Conservation (phyloP, 306 rosid species). For the Prunus armeniaca region DNA sequence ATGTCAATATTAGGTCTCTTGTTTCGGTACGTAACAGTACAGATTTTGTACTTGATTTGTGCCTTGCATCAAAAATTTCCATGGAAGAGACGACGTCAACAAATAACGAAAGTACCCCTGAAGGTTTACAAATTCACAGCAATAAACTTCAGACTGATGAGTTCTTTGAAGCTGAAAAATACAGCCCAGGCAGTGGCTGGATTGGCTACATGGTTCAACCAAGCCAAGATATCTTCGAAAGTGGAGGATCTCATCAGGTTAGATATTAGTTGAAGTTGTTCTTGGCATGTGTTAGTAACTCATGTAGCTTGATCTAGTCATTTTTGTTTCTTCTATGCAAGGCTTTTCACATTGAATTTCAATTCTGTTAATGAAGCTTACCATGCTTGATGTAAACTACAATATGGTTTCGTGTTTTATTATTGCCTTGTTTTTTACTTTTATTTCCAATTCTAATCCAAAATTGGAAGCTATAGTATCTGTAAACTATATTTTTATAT, state of each 20-base stretch:
- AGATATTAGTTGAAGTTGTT: constrained; percentile 6
- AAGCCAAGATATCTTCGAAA: constrained; percentile 42
- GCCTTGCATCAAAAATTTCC: constrained; percentile 52
- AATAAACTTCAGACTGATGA: constrained; percentile 48
- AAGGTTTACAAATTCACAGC: constrained; percentile 32
- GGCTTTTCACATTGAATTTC: too few species aligned
- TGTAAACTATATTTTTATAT: not conserved
- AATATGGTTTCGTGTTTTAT: not conserved
- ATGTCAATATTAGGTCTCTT: constrained; percentile 81
- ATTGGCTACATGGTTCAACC: constrained; percentile 38
- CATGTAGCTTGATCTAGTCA: not conserved
- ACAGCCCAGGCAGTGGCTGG: constrained; percentile 65
- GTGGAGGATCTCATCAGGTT: constrained; percentile 56
- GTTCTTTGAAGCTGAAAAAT: constrained; percentile 69
- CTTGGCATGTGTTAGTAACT: constrained; percentile 15
- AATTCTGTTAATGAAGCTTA: not conserved
- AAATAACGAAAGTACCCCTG: constrained; percentile 39
- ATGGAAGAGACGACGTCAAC: constrained; percentile 24
- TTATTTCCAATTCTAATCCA: not conserved
- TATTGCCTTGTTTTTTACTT: not conserved
- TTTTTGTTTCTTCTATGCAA: not conserved
- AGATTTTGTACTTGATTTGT: constrained; percentile 62
- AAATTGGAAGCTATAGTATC: not conserved
- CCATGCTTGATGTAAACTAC: not conserved
- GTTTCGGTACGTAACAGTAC: constrained; percentile 81